phyloP scores from a whole-genome alignment of 805 yeast genomes.

The Schizosaccharomyces pombe region DNA sequence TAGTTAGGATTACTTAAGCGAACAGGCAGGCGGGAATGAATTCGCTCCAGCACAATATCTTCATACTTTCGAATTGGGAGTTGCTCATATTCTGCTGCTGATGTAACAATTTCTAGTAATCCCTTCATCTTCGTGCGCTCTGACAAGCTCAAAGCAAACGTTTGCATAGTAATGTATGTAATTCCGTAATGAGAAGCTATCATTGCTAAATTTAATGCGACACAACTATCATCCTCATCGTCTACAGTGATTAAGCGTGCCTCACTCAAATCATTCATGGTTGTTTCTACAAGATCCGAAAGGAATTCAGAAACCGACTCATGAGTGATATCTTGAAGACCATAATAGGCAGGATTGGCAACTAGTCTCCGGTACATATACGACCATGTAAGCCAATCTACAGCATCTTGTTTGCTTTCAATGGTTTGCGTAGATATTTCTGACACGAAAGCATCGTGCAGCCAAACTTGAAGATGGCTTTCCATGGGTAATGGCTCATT shows the following conservation, averaged over 20 bases:
- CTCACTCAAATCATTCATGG: constrained; percentile 37
- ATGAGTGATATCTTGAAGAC: constrained; percentile 38
- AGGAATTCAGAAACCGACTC: constrained; percentile 56
- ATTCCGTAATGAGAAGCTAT: constrained; percentile 54
- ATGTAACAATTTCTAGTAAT: constrained; percentile 38
- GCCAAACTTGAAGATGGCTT: constrained; percentile 33
- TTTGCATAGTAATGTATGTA: constrained; percentile 42
- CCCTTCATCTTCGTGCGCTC: constrained; percentile 34
- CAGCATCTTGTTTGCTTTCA: constrained; percentile 52
- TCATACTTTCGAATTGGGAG: constrained; percentile 45
- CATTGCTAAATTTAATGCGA: constrained; percentile 45
- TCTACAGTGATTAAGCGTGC: constrained; percentile 38
- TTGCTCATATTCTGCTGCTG: constrained; percentile 48
- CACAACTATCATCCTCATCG: constrained; percentile 19
- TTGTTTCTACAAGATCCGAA: constrained; percentile 59
- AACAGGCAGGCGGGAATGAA: constrained; percentile 42
- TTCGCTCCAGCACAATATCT: constrained; percentile 20
- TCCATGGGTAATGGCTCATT: constrained; percentile 64
- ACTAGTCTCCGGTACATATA: constrained; percentile 62
- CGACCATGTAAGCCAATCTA: constrained; percentile 74
- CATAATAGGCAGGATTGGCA: constrained; percentile 73
- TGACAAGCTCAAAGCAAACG: constrained; percentile 28
- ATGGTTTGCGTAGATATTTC: constrained; percentile 52
- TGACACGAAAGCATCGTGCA: constrained; percentile 46
- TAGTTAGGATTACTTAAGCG: constrained; percentile 20